Percentiles rank a stretch among this genome's conserved stretches.
Conservation (phyloP, 805 yeast species). For the Candida loeiensis region DNA sequence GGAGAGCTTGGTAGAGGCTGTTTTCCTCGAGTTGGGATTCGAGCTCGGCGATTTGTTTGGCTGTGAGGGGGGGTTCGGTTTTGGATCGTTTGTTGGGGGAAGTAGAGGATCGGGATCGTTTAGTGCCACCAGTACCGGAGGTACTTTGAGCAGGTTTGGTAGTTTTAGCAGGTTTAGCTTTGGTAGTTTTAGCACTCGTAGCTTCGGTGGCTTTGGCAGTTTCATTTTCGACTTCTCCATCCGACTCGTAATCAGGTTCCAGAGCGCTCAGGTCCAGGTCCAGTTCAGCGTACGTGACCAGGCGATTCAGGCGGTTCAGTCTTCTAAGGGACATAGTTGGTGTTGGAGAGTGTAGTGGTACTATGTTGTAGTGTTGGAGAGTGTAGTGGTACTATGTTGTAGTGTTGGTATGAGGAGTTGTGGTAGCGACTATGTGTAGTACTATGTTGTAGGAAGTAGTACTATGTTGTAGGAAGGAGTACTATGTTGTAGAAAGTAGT, state of each 20-base stretch:
- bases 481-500: too few relatives aligned
- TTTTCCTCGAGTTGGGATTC: slow-evolving; percentile 29
- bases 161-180: slow-evolving; percentile 2
- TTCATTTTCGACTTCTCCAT: slow-evolving; percentile 1
- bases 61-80: slow-evolving; percentile 1
- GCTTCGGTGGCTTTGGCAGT: not conserved
- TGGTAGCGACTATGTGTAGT: too few relatives aligned
- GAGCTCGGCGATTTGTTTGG: slow-evolving; percentile 11
- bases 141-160: not conserved
- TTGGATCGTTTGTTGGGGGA: not conserved
- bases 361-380: too few relatives aligned
- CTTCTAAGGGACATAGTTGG: slow-evolving; percentile 2
- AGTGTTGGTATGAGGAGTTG: too few relatives aligned
- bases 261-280: slow-evolving; percentile 10
- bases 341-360: not conserved
- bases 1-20: slow-evolving; percentile 27
- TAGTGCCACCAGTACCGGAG: not conserved
- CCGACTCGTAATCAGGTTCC: slow-evolving; percentile 1
- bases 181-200: slow-evolving; percentile 3
- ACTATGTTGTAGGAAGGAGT: too few relatives aligned
- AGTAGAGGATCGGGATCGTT: not conserved
- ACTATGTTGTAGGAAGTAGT: too few relatives aligned
- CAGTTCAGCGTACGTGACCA: slow-evolving; percentile 10
- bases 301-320: slow-evolving; percentile 3
- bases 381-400: not conserved